Evolutionary conservation across 768 basidiomycete genomes (phyloP), one percentile per base, ranked within the genome.

Genomic region (Cystofilobasidium macerans): DNA sequence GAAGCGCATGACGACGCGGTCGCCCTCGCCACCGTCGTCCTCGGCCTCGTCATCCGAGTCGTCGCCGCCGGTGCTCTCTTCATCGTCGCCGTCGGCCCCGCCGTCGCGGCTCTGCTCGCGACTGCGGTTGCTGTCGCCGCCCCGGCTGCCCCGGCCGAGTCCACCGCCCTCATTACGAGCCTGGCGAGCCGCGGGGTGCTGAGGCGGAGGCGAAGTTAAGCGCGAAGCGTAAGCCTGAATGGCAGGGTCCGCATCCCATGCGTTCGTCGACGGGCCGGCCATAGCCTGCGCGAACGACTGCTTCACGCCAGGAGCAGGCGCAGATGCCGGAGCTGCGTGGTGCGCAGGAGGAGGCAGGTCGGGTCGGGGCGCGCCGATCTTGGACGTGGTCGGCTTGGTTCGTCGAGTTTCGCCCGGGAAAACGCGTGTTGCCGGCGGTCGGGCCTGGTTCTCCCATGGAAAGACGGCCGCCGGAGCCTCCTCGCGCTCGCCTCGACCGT

Each of bases 171-270:
- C 48, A 30, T 6, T 69, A 20, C 16, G 56, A 20, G 35, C 53
- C 22, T 26, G 36, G 1, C 32, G 8, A 22, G 32, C 47, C 16
- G 30, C 54, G 43, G 69, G 48, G 18, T 53, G 16, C 54, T 51
- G 58, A 16, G 26, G 30, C 3, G 65, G 61, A 5, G 65, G 69
- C 57, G 75, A 76, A 11, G 74, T 69, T 26, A 78, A 73, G 30
- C 70, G 67, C 20, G 70, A 68, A 1, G 86, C 86, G 75, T 92
- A 89, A 67, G 80, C 82, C 69, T 86, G 84, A 64, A 91, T 90
- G 68, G 84, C 84, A 9, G 89, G 87, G 28, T 87, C 83, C 43
- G 73, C 78, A 72, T 97, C 93, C 89, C 89, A 91, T 2, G 86
- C 87, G 76, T 95, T 90, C 8, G 81, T 77, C 75, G 87, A 89